Evolutionary conservation across 768 basidiomycete genomes (phyloP).

Genomic region (Lentinus tigrinus): DNA sequence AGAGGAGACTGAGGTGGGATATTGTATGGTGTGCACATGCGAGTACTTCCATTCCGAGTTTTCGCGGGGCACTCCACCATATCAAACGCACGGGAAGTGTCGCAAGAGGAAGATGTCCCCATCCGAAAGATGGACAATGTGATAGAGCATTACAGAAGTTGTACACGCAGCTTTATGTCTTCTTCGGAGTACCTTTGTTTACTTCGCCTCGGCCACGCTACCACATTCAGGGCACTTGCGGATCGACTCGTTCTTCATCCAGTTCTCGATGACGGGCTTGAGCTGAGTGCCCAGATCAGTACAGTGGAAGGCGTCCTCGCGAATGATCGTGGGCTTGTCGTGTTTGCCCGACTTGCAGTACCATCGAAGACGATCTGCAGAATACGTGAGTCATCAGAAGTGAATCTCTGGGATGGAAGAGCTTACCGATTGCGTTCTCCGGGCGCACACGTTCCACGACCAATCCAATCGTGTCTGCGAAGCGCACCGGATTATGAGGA

Average conservation of each 20-base stretch:
- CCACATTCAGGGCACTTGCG: slow-evolving; percentile 78
- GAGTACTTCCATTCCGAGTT: too few relatives aligned
- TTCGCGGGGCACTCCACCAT: too few relatives aligned
- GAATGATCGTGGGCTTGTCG: slow-evolving; percentile 66
- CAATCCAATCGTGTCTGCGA: slow-evolving; percentile 85
- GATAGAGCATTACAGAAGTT: too few relatives aligned
- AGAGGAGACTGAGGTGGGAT: too few relatives aligned
- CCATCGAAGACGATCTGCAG: slow-evolving; percentile 87
- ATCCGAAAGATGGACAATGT: too few relatives aligned
- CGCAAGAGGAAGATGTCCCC: too few relatives aligned
- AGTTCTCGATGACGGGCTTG: slow-evolving; percentile 85
- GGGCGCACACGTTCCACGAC: slow-evolving; percentile 89
- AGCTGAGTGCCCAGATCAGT: slow-evolving; percentile 91
- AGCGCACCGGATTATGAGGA: slow-evolving; percentile 94
- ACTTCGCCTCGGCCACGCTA: slow-evolving; percentile 56
- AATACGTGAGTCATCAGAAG: background rate
- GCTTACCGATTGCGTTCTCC: slow-evolving; percentile 67
- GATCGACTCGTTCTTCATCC: slow-evolving; percentile 66
- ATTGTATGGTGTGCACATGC: too few relatives aligned
- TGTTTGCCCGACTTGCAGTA: slow-evolving; percentile 75
- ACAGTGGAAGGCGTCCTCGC: slow-evolving; percentile 84
- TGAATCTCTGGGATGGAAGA: background rate
- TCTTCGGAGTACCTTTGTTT: too few relatives aligned
- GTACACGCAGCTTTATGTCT: too few relatives aligned
- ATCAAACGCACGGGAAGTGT: too few relatives aligned